A percentile compares a stretch with the other conserved stretches of the same genome.
phyloP scores from a whole-genome alignment of 768 basidiomycete species.

The Panus rudis region DNA sequence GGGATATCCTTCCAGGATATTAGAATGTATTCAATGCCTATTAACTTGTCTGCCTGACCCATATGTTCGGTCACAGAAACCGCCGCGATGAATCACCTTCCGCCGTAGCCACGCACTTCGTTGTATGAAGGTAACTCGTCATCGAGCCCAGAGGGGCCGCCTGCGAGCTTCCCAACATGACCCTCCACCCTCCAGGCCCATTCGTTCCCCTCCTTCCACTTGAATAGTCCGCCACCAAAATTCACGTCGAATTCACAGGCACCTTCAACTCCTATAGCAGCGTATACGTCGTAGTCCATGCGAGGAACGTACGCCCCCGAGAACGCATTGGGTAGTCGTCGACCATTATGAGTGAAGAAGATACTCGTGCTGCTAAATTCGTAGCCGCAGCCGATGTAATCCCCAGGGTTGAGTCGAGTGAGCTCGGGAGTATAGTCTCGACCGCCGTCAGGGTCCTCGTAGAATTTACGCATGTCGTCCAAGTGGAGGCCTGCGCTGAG shows the following conservation, averaged over 20 bases:
- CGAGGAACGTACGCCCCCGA: slow-evolving; percentile 51
- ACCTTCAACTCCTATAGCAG: slow-evolving; percentile 55
- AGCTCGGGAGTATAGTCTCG: slow-evolving; percentile 40
- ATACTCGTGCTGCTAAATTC: slow-evolving; percentile 43
- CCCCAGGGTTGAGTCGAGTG: slow-evolving; percentile 32
- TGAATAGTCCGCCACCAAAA: slow-evolving; percentile 55
- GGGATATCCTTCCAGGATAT: too few species aligned
- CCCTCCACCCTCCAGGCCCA: slow-evolving; percentile 61
- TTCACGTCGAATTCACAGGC: slow-evolving; percentile 51
- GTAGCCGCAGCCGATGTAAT: slow-evolving; percentile 60
- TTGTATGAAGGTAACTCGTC: slow-evolving; percentile 35
- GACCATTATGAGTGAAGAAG: slow-evolving; percentile 64
- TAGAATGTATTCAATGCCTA: too few species aligned
- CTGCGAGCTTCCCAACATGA: slow-evolving; percentile 45
- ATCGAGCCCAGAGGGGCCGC: slow-evolving; percentile 24
- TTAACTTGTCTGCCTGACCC: too few species aligned
- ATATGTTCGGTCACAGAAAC: too few species aligned
- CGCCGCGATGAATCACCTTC: too few species aligned
- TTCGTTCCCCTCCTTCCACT: slow-evolving; percentile 59
- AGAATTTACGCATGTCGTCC: slow-evolving; percentile 70
- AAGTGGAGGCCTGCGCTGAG: slow-evolving; percentile 59
- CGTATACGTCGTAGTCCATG: slow-evolving; percentile 48
- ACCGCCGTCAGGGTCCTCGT: slow-evolving; percentile 60
- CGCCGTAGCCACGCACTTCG: too few species aligned
- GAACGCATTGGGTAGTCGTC: slow-evolving; percentile 50